Base-by-base conservation (phyloP, 345 rosid species). In the Ceriops decandra region DNA sequence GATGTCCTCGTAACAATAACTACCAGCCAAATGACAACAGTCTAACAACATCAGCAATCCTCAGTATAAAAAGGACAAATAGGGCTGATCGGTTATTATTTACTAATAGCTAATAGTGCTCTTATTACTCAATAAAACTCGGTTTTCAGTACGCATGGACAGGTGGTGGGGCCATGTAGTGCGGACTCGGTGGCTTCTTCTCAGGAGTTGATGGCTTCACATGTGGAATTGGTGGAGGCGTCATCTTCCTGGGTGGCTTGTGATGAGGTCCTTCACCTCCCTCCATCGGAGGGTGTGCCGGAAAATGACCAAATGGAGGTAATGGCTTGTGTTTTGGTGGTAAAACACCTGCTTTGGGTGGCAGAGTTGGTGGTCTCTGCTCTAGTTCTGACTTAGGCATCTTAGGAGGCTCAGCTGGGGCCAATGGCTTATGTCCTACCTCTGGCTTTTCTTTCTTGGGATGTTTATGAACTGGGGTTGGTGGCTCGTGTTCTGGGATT, bases 131-230 rank as follows among this genome's bases (percentile, higher is more conserved):
- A 20, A 1, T 57, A 32, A 2, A 19, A 13, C 35, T 24, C 13
- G 7, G 17, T 16, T 60, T 63, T 75, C 62, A 75, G 28, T 69
- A 30, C n/a, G 27, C 62, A 69, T 59, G 65, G 64, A 26, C 26
- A 5, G 71, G 67, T 27, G 74, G 71, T 8, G 79, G 74, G 60
- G 71, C 65, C 62, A 3, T 75, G 62, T 51, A 36, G 32, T 64
- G 46, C 26, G 64, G 63, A 56, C 5, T 38, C 38, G 15, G 47
- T 11, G 47, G 49, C 49, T 42, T 42, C 49, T 42, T 42, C 49
- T 38, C 49, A 42, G 49, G 49, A 42, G 17, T 2, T 11, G 63
- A 60, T 36, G 62, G 67, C 74, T 62, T 62, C 68, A 22, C 10
- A 22, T 42, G 15, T 6, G 71, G 57, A 20, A 53, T 53, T n/a